These are phyloP conservation scores for Ambrosia hybrid DNA, from an alignment of 140 eudicot species.

Conservation along the genomic window DNA sequence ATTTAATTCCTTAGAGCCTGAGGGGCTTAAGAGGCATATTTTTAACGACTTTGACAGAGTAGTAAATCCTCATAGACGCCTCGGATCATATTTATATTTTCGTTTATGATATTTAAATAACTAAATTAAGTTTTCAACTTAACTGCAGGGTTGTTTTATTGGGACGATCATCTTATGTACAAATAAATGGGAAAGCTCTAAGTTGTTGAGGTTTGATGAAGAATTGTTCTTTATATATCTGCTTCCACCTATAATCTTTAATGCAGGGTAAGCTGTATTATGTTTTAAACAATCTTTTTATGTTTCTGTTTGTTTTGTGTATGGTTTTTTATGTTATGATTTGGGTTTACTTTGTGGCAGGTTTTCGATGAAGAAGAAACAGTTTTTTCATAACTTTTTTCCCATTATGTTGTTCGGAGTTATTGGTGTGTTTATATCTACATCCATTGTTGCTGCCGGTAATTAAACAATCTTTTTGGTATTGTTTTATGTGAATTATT, in stretches of 20 bases:
- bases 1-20: too few relatives aligned
- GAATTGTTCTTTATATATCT: slow-evolving; percentile 87
- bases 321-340: too few relatives aligned
- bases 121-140: background rate
- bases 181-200: slow-evolving; percentile 74
- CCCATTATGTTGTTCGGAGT: slow-evolving; percentile 92
- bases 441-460: slow-evolving; percentile 84
- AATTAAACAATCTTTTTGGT: background rate
- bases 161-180: slow-evolving; percentile 60
- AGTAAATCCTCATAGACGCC: too few relatives aligned
- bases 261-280: slow-evolving; percentile 71
- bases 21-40: too few relatives aligned
- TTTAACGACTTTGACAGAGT: too few relatives aligned
- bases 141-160: slow-evolving; percentile 57
- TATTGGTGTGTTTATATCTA: slow-evolving; percentile 82
- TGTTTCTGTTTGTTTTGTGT: background rate
- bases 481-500: background rate
- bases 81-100: too few relatives aligned
- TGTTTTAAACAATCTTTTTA: too few relatives aligned
- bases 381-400: slow-evolving; percentile 84
- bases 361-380: slow-evolving; percentile 95
- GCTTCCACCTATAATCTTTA: slow-evolving; percentile 94
- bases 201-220: slow-evolving; percentile 75
- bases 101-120: too few relatives aligned
- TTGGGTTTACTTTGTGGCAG: slow-evolving; percentile 33